phyloP scores from a whole-genome alignment of 495 filamentous ascomycete genomes.

The Talaromyces nanjingensis region DNA sequence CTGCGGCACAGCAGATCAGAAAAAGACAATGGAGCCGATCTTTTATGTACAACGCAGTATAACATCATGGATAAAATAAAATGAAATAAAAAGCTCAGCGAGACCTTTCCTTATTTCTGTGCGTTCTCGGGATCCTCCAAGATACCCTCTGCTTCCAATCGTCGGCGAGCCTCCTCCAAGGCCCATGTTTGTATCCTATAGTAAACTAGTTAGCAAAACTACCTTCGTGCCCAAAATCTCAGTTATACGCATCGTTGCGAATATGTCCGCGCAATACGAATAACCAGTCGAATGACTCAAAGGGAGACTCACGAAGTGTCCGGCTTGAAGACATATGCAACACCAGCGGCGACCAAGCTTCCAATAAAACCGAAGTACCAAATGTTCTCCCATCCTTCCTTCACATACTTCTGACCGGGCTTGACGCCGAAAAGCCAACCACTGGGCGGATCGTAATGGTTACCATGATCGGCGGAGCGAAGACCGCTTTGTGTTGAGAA shows the following conservation, averaged over 20 bases:
- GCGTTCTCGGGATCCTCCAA: slow-evolving; percentile 63
- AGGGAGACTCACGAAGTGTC: slow-evolving; percentile 81
- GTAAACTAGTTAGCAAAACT: background rate
- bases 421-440: slow-evolving; percentile 89
- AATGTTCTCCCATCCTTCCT: slow-evolving; percentile 90
- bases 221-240: background rate
- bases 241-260: background rate
- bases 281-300: background rate
- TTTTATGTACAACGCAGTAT: slow-evolving; percentile 42
- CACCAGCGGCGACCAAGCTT: slow-evolving; percentile 61
- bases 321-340: slow-evolving; percentile 94
- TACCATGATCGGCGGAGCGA: slow-evolving; percentile 52
- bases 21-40: slow-evolving; percentile 20
- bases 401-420: slow-evolving; percentile 89
- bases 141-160: slow-evolving; percentile 93
- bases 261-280: background rate
- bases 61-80: slow-evolving; percentile 18
- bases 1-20: slow-evolving; percentile 22
- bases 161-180: slow-evolving; percentile 86
- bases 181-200: slow-evolving; percentile 98
- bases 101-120: slow-evolving; percentile 26
- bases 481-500: slow-evolving; percentile 39
- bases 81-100: slow-evolving; percentile 12
- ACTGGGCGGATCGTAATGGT: slow-evolving; percentile 81
- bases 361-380: slow-evolving; percentile 89